Conservation (phyloP, 2,329 filamentous ascomycete genomes). For the Arthrinium puccinioides region DNA sequence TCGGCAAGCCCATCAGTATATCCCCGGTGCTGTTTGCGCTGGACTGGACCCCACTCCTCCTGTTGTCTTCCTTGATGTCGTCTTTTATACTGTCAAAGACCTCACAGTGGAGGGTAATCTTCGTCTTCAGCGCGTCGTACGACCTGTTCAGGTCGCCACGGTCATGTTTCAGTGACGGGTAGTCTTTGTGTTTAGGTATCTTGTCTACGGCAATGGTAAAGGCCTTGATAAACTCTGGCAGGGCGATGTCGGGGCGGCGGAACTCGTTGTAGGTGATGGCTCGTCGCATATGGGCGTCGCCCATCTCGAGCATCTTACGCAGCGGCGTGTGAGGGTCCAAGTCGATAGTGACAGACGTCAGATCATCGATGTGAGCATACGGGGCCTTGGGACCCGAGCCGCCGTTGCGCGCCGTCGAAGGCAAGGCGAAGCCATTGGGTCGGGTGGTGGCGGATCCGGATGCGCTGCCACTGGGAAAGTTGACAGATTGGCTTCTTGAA, state of each 20-base stretch:
- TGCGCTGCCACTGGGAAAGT: conserved; percentile 6
- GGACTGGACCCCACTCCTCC: conserved; percentile 50
- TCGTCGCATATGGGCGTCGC: conserved; percentile 46
- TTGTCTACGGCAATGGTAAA: conserved; percentile 70
- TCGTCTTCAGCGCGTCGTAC: conserved; percentile 42
- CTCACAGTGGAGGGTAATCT: conserved; percentile 38
- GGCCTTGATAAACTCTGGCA: conserved; percentile 78
- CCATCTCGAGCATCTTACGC: conserved; percentile 44
- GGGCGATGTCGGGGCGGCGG: conserved; percentile 63
- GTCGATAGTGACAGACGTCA: conserved; percentile 37
- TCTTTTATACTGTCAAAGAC: conserved; percentile 52
- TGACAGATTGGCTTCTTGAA: conserved; percentile 7
- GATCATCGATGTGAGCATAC: conserved; percentile 47
- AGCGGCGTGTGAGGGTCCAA: conserved; percentile 43
- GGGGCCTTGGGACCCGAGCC: conserved; percentile 23
- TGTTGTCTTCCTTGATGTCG: conserved; percentile 57
- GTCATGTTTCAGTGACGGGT: conserved; percentile 53
- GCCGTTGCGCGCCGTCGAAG: conserved; percentile 4
- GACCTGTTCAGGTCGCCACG: conserved; percentile 37
- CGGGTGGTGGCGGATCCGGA: conserved; percentile 11
- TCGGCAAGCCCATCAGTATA: conserved; percentile 11
- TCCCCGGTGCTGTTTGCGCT: conserved; percentile 9
- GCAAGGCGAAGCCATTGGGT: conserved; percentile 6
- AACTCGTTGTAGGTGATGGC: conserved; percentile 58
- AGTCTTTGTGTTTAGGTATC: conserved; percentile 72